Base-by-base conservation (phyloP, 2,329 filamentous ascomycete species). In the Neofusicoccum laricinum region DNA sequence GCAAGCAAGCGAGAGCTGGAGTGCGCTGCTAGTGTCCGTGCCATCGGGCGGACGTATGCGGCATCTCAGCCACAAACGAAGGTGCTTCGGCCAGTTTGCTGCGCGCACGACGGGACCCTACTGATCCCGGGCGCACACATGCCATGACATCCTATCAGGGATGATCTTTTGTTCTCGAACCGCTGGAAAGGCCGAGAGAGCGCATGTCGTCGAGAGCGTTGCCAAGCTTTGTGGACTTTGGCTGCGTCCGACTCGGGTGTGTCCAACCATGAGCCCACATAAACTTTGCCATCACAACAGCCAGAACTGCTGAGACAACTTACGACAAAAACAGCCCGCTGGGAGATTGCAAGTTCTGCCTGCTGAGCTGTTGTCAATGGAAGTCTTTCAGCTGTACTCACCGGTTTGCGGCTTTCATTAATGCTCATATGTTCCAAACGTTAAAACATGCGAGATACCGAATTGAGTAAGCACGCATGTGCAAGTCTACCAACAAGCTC, bases 11-110 rank as follows among this genome's bases (percentile, higher is more conserved):
- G 55, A 25, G 21, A 25, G 41, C 38, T 15, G 17, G 41, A n/a
- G 17, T 14, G 41, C 41, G 2, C 11, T 4, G 36, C n/a, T 34
- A 2, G 40, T 34, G 15, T 34, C 14, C 19, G n/a, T 46, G 30
- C 46, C 41, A 59, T 59, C 55, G 12, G 41, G 46, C 30, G 19
- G 25, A 59, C 40, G 55, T 58, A 43, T 58, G 53, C 38, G 38
- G 53, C 25, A 45, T 36, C 12, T 45, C 40, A 45, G 53, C 53
- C 53, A 34, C 53, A 45, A 32, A 43, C 7, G 25, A 32, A n/a
- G 10, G 4, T 19, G n/a, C 25, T 46, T 21, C 41, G 25, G 40
- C 46, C 10, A 36, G 49, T 36, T 38, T 36, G 30, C 17, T 36
- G 49, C 49, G 48, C 30, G n/a, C 30, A 32, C 25, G 4, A 15